These are phyloP conservation scores for Sordariomycetes sp. DNA, from an alignment of 2,329 filamentous ascomycete species.

Conservation along the genomic window DNA sequence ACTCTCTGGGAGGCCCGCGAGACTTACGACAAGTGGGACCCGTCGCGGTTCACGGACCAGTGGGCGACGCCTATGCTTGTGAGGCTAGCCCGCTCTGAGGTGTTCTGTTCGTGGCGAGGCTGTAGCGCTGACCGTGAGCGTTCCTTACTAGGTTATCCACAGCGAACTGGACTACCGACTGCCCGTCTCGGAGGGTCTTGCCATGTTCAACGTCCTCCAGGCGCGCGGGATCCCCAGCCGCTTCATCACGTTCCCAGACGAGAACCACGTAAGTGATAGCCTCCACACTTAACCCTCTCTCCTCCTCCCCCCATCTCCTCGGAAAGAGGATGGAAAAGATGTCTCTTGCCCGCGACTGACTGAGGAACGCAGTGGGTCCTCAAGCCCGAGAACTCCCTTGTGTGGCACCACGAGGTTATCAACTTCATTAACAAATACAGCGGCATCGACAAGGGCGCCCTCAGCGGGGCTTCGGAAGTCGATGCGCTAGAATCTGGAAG, in stretches of 20 bases:
- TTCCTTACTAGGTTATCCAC: conserved; percentile 47
- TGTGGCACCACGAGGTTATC: conserved; percentile 82
- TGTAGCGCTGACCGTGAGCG: conserved; percentile 8
- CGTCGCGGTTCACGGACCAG: conserved; percentile 45
- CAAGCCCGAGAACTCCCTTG: conserved; percentile 78
- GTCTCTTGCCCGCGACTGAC: neutral
- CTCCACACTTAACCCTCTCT: neutral
- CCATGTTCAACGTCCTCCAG: conserved; percentile 79
- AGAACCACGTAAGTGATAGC: conserved; percentile 40
- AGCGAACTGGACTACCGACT: conserved; percentile 82
- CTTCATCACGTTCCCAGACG: conserved; percentile 70
- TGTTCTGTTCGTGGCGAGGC: neutral
- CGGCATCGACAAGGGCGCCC: conserved; percentile 18
- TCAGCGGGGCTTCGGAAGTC: neutral
- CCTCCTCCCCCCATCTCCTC: neutral
- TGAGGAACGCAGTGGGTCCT: conserved; percentile 53
- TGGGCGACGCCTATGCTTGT: conserved; percentile 84
- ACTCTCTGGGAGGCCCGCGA: conserved; percentile 47
- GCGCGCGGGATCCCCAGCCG: conserved; percentile 61
- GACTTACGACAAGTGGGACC: conserved; percentile 58
- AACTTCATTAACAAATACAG: conserved; percentile 60
- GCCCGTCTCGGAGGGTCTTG: conserved; percentile 70
- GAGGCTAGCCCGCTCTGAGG: neutral
- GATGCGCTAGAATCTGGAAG: neutral
- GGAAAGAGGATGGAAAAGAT: neutral